A percentile compares a stretch with the other conserved stretches of the same genome.
These are phyloP conservation scores for Mucor indicus DNA, from an alignment of 371 early-diverging fungal genomes.

Conservation along the genomic window DNA sequence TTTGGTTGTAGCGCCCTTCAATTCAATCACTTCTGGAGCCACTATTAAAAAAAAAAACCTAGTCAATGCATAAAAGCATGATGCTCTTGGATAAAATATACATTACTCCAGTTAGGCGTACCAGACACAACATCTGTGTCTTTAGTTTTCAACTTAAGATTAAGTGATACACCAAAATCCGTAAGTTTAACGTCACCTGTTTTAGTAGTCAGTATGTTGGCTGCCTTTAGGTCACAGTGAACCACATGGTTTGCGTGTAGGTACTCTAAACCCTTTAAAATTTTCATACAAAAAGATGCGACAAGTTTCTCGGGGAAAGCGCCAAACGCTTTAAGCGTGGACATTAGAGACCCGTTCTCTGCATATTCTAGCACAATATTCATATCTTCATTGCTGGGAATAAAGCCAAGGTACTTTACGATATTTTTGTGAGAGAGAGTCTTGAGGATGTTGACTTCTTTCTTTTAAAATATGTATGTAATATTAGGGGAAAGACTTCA, in stretches of 20 bases:
- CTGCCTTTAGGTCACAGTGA: conserved; percentile 97
- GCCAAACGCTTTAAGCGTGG: conserved; percentile 88
- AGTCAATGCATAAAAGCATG: conserved; percentile 9
- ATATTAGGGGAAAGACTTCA: too few species aligned
- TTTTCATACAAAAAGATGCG: conserved; percentile 85
- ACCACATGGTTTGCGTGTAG: conserved; percentile 87
- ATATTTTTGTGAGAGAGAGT: conserved; percentile 79
- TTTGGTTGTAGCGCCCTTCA: conserved; percentile 75
- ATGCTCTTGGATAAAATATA: not conserved
- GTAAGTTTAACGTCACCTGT: conserved; percentile 93
- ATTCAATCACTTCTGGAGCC: conserved; percentile 96
- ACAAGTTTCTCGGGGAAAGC: conserved; percentile 92
- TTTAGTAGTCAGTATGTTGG: conserved; percentile 93
- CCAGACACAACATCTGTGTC: conserved; percentile 76
- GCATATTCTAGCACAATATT: conserved; percentile 90
- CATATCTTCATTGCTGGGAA: conserved; percentile 66
- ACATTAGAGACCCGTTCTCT: conserved; percentile 92
- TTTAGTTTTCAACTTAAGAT: conserved; percentile 64
- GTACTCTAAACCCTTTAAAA: conserved; percentile 86
- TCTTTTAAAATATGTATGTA: conserved; percentile 18
- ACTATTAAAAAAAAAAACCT: conserved; percentile 47
- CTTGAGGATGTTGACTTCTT: conserved; percentile 73
- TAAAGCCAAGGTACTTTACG: conserved; percentile 84
- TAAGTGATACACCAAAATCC: conserved; percentile 93
- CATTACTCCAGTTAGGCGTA: conserved; percentile 93